Base-by-base conservation (phyloP, 164 flowering plant genomes). In the Magnolia kwangsiensis region DNA sequence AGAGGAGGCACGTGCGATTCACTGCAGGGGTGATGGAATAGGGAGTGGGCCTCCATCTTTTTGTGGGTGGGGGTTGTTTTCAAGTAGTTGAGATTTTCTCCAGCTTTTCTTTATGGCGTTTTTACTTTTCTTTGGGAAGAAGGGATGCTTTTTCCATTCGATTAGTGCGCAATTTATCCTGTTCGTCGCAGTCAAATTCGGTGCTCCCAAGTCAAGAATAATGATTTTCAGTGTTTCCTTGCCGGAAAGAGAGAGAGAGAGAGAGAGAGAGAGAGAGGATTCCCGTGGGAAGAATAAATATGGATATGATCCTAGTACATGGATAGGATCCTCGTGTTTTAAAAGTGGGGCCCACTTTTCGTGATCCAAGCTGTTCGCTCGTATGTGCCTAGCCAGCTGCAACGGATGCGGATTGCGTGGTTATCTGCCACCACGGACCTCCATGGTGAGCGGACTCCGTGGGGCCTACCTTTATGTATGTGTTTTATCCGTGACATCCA, bases 21-120 rank as follows among this genome's bases (percentile, higher is more conserved):
- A 55, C 61, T 55, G 61, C 3, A 55, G 18, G 45, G 45, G 61
- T 55, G 61, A 10, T 55, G 61, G 61, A 55, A 55, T 10, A 51
- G 50, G 50, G 14, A n/a, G 73, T 49, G 74, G 74, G 74, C 7
- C 64, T 19, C 16, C 74, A 23, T 19, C 74, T 72, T 55, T 72
- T 72, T 72, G 74, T 29, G 51, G 74, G 74, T 72, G 74, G 63
- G 14, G 29, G 74, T 72, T 51, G 74, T 55, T 72, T 72, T 72
- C 74, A 55, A 72, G 74, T 72, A 23, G 74, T 72, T 72, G 63
- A 20, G 29, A 8, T 51, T 51, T 51, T 20, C 63, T 55, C 37
- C 21, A 10, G 24, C 24, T 63, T 63, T 63, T 20, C 8, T n/a
- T 19, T 63, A n/a, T 63, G 20, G 67, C 24, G 8, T 63, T n/a